A percentile compares a stretch with the other conserved stretches of the same genome.
Evolutionary conservation across 176 grass and related monocot species (phyloP).

Genomic region (Triticum urartu): DNA sequence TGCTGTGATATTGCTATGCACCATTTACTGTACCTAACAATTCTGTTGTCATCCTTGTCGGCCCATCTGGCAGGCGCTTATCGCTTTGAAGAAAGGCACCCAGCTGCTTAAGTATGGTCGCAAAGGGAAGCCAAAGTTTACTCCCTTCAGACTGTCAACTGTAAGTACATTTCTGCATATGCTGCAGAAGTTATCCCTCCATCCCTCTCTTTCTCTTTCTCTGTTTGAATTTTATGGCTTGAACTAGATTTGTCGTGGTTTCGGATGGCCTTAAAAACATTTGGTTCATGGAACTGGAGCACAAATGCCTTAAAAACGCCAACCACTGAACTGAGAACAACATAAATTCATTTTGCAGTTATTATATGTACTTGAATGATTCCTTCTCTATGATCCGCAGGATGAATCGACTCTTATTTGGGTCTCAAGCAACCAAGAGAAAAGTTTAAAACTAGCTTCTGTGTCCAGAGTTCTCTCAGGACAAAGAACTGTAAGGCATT

Average conservation of each 20-base stretch:
- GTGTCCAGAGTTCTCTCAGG: slow-evolving; percentile 80
- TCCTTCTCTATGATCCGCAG: slow-evolving; percentile 20
- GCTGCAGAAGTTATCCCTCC: no score
- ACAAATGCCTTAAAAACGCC: neutral
- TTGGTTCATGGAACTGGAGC: neutral
- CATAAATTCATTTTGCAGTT: no score
- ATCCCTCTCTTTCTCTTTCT: neutral
- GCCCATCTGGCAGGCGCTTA: slow-evolving; percentile 54
- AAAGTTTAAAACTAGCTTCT: slow-evolving; percentile 79
- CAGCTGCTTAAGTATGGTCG: slow-evolving; percentile 93
- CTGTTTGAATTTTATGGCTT: no score
- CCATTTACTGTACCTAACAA: neutral
- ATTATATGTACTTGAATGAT: neutral
- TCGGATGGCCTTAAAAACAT: neutral
- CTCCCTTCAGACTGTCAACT: slow-evolving; percentile 79
- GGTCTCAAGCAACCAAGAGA: slow-evolving; percentile 81
- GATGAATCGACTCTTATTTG: slow-evolving; percentile 94
- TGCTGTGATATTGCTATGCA: neutral
- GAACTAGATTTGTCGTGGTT: neutral
- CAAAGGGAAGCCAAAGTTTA: slow-evolving; percentile 94
- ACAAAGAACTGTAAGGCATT: slow-evolving; percentile 80
- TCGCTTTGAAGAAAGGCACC: slow-evolving; percentile 92
- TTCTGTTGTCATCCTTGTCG: slow-evolving; percentile 1
- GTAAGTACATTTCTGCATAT: slow-evolving; percentile 43
- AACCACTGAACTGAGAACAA: neutral